Conservation (phyloP, 1,284 basidiomycete species). For the Pascua sp. region DNA sequence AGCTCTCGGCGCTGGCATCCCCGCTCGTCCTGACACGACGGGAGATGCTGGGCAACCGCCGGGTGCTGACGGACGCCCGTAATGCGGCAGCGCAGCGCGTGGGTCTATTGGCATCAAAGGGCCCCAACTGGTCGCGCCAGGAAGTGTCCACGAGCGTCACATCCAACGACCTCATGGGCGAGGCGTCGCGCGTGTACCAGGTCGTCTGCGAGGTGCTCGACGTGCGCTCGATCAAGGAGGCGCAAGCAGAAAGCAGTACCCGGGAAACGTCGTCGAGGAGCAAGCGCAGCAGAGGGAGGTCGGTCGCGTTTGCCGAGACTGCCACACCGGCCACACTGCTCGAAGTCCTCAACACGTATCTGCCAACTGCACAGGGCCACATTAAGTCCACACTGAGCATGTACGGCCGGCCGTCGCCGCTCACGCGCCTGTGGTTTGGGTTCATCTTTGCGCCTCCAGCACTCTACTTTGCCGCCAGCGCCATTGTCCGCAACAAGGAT, state of each 20-base stretch:
- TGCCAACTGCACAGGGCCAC: no score
- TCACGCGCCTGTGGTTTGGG: constrained; percentile 48
- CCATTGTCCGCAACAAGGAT: constrained; percentile 39
- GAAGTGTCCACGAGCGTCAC: neutral
- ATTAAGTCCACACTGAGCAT: constrained; percentile 14
- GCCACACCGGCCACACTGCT: constrained; percentile 20
- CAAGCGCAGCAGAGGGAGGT: neutral
- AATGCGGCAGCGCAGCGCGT: constrained; percentile 35
- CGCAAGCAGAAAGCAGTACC: constrained; percentile 1
- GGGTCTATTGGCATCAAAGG: constrained; percentile 41
- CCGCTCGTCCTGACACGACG: constrained; percentile 42
- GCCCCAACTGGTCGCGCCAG: constrained; percentile 31
- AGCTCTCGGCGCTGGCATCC: constrained; percentile 33
- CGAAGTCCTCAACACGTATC: constrained; percentile 11
- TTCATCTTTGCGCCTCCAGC: constrained; percentile 47
- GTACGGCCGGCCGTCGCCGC: constrained; percentile 37
- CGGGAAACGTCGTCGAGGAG: constrained; percentile 5
- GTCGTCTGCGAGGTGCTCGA: constrained; percentile 39
- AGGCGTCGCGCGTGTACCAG: constrained; percentile 38
- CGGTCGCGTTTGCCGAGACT: no score
- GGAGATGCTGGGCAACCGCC: constrained; percentile 40
- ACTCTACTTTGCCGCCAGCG: constrained; percentile 22
- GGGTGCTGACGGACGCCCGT: constrained; percentile 29
- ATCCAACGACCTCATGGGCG: constrained; percentile 23
- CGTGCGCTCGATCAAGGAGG: constrained; percentile 5